A percentile compares a stretch with the other conserved stretches of the same genome.
Conservation (phyloP, 345 rosid species). For the Sonneratia caseolaris region DNA sequence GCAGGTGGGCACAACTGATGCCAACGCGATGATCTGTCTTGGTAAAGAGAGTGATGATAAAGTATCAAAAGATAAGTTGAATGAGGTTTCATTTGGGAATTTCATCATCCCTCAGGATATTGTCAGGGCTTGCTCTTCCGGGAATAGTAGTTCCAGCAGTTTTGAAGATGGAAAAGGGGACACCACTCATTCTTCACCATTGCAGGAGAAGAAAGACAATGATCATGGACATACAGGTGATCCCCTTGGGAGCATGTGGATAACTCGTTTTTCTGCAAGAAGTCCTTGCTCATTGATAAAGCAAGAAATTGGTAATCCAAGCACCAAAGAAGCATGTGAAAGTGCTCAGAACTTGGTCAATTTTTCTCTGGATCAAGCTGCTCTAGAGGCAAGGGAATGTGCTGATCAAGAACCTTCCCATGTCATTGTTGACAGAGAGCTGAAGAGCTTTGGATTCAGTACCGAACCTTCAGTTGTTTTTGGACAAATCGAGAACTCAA, state of each 20-base stretch:
- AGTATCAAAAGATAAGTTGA: conserved; percentile 11
- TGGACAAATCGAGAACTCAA: conserved; percentile 22
- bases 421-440: conserved; percentile 12
- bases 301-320: conserved; percentile 11
- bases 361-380: conserved; percentile 12
- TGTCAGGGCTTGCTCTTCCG: conserved; percentile 19
- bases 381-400: conserved; percentile 14
- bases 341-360: conserved; percentile 17
- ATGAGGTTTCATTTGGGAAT: conserved; percentile 5
- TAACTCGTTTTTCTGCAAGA: conserved; percentile 57
- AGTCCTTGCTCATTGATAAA: conserved; percentile 16
- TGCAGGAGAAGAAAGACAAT: conserved; percentile 24
- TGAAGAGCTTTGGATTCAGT: conserved; percentile 15
- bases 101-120: conserved; percentile 12
- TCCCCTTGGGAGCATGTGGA: conserved; percentile 57
- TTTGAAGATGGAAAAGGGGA: conserved; percentile 10
- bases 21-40: conserved; percentile 29
- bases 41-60: conserved; percentile 22
- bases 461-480: conserved; percentile 24
- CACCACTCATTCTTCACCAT: conserved; percentile 1
- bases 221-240: conserved; percentile 28
- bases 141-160: conserved; percentile 21
- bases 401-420: conserved; percentile 8
- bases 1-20: conserved; percentile 23
- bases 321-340: conserved; percentile 11